Percentiles rank a stretch among this genome's conserved stretches.
These are phyloP conservation scores for Verticillium alfalfae DNA, from an alignment of 2,329 filamentous ascomycete genomes.

Conservation along the genomic window DNA sequence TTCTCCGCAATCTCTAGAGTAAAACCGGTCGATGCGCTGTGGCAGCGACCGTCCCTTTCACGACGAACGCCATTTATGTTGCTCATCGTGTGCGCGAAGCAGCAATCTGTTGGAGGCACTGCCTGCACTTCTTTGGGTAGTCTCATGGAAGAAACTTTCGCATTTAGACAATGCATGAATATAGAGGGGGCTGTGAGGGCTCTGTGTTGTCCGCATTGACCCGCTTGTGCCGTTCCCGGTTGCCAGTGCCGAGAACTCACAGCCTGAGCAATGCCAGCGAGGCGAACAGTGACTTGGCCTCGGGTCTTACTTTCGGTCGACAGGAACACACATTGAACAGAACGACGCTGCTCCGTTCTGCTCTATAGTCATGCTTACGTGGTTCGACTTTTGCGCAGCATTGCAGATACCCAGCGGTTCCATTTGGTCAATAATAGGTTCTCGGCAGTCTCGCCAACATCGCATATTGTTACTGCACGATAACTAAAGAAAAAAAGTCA, in stretches of 20 bases:
- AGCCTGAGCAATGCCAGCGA: not conserved
- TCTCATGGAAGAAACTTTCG: no score
- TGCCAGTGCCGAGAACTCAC: not conserved
- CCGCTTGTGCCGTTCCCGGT: no score
- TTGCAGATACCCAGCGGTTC: not conserved
- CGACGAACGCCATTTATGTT: not conserved
- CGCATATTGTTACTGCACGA: not conserved
- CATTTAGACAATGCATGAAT: no score
- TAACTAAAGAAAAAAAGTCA: no score
- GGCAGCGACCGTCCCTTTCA: not conserved
- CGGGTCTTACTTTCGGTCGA: not conserved
- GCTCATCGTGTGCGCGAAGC: no score
- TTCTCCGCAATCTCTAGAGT: conserved; percentile 3
- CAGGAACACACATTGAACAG: not conserved
- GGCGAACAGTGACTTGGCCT: not conserved
- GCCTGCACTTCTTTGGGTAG: no score
- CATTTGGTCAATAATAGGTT: not conserved
- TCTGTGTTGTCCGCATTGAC: no score
- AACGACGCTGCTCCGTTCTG: no score
- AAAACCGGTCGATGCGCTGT: not conserved
- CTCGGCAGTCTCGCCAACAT: not conserved
- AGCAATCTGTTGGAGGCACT: no score
- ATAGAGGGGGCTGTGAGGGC: no score
- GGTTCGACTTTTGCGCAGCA: not conserved
- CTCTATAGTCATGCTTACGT: not conserved